Evolutionary conservation across 1,284 basidiomycete genomes (phyloP).

Genomic region (Ganoderma multipileum): DNA sequence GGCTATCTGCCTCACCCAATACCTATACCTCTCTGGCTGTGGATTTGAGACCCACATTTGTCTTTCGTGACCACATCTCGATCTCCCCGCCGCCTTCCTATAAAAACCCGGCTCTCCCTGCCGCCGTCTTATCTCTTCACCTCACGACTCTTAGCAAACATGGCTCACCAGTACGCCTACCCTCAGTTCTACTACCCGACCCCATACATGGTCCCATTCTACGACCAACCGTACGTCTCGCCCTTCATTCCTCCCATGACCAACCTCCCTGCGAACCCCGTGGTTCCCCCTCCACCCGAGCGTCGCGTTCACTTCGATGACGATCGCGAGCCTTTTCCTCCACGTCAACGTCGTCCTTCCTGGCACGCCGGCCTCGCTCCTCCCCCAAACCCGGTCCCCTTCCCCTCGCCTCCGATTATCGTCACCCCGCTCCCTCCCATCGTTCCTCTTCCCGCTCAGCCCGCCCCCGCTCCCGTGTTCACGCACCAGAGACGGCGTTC

Average conservation of each 20-base stretch:
- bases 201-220: constrained; percentile 40
- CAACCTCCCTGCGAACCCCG: constrained; percentile 29
- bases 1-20: neutral
- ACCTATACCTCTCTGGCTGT: neutral
- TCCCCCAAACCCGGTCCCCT: constrained; percentile 36
- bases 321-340: constrained; percentile 31
- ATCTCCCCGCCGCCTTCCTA: constrained; percentile 7
- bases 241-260: constrained; percentile 39
- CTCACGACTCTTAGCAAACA: constrained; percentile 12
- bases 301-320: constrained; percentile 39
- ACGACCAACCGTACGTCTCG: constrained; percentile 35
- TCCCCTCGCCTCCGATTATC: constrained; percentile 39
- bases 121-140: neutral
- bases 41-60: constrained; percentile 3
- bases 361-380: constrained; percentile 38
- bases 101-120: constrained; percentile 13
- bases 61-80: neutral
- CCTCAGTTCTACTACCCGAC: constrained; percentile 35
- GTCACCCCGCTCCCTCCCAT: constrained; percentile 36
- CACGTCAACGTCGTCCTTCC: constrained; percentile 38
- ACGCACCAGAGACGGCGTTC: constrained; percentile 39
- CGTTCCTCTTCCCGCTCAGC: constrained; percentile 27
- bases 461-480: constrained; percentile 20
- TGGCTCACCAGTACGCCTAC: constrained; percentile 35
- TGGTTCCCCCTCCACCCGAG: constrained; percentile 28